A percentile compares a stretch with the other conserved stretches of the same genome.
Evolutionary conservation across 306 rosid genomes (phyloP).

Genomic region (Sechiopsis laciniata): DNA sequence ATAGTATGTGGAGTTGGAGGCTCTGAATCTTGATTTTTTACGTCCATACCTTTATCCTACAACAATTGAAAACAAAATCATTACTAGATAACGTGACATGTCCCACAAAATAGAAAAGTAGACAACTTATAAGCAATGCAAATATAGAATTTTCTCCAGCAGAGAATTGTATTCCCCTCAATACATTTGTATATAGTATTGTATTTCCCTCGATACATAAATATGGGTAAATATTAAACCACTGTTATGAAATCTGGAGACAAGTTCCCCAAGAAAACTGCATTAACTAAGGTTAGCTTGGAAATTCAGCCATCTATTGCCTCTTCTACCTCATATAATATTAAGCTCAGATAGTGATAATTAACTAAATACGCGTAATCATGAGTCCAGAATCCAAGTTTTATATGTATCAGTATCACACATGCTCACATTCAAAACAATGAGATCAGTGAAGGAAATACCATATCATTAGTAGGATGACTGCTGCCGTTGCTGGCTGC

Average conservation of each 20-base stretch:
- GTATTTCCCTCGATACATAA: background rate
- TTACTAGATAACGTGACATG: background rate
- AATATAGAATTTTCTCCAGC: background rate
- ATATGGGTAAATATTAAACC: background rate
- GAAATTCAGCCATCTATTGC: background rate
- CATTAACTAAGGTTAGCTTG: conserved; percentile 1
- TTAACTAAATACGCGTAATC: background rate
- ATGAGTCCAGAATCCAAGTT: background rate
- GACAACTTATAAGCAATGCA: background rate
- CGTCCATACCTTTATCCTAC: conserved; percentile 81
- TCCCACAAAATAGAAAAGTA: background rate
- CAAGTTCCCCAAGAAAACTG: conserved; percentile 3
- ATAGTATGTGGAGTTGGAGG: conserved; percentile 90
- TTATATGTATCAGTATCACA: conserved; percentile 3
- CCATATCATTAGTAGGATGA: conserved; percentile 70
- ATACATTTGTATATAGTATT: background rate
- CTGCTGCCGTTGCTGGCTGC: conserved; percentile 80
- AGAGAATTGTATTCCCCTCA: background rate
- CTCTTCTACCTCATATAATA: background rate
- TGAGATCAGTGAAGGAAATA: conserved; percentile 23
- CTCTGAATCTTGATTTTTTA: conserved; percentile 69
- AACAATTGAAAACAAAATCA: conserved; percentile 23
- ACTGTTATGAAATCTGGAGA: background rate
- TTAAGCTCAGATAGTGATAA: background rate
- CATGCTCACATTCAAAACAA: background rate